These are phyloP conservation scores for Tetramitus jugosus DNA, from an alignment of 208 protist species.

Conservation along the genomic window DNA sequence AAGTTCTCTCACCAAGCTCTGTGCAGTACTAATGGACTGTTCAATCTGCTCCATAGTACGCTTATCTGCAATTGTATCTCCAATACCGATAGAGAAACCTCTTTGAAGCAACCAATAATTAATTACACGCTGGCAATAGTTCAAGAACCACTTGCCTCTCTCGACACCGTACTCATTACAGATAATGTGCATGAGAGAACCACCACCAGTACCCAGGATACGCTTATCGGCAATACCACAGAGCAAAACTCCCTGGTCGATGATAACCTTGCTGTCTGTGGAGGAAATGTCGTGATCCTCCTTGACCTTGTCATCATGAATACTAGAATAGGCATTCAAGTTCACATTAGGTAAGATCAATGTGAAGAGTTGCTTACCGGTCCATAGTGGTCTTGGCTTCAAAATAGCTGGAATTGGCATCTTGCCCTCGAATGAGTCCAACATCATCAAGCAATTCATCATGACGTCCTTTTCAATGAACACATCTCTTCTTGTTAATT, in stretches of 20 bases:
- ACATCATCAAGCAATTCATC: constrained; percentile 94
- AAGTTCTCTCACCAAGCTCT: constrained; percentile 75
- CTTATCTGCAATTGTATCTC: constrained; percentile 92
- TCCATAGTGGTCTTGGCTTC: constrained; percentile 93
- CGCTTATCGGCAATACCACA: constrained; percentile 68
- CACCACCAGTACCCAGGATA: constrained; percentile 65
- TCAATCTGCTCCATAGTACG: constrained; percentile 78
- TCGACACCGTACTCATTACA: constrained; percentile 93
- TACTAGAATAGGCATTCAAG: constrained; percentile 53
- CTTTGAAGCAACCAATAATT: constrained; percentile 92
- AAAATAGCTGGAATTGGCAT: constrained; percentile 94
- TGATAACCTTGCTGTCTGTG: constrained; percentile 57
- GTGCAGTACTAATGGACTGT: constrained; percentile 69
- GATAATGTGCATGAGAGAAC: constrained; percentile 91
- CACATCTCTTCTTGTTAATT: constrained; percentile 88
- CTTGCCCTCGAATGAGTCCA: constrained; percentile 75
- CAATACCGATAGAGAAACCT: constrained; percentile 93
- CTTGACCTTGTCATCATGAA: constrained; percentile 50
- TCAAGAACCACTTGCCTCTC: constrained; percentile 66
- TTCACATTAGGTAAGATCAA: constrained; percentile 91
- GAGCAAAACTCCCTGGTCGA: constrained; percentile 81
- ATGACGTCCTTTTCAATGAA: constrained; percentile 92
- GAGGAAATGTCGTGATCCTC: constrained; percentile 54
- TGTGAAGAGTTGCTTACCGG: constrained; percentile 98
- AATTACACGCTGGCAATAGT: constrained; percentile 86